Evolutionary conservation across 2,329 filamentous ascomycete species (phyloP).

Genomic region (Pseudogymnoascus sp.): DNA sequence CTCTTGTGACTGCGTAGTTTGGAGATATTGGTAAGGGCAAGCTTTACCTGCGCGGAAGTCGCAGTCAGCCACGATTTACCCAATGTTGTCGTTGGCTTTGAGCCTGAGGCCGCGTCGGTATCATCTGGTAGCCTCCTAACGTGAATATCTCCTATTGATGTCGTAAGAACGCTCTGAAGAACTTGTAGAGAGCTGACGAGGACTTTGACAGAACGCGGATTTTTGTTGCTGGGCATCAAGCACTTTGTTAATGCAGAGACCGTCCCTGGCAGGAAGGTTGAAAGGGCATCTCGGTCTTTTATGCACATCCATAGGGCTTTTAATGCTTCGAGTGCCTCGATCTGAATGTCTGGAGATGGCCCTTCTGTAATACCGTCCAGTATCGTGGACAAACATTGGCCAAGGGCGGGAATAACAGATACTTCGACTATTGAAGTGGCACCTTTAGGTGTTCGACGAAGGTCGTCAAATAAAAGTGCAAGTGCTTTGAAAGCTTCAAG

Average conservation of each 20-base stretch:
- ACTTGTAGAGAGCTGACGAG: constrained; percentile 54
- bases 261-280: constrained; percentile 80
- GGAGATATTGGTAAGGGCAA: constrained; percentile 70
- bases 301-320: constrained; percentile 54
- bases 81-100: constrained; percentile 25
- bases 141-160: constrained; percentile 50
- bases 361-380: constrained; percentile 64
- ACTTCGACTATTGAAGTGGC: constrained; percentile 44
- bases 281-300: constrained; percentile 64
- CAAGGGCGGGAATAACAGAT: constrained; percentile 66
- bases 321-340: constrained; percentile 60
- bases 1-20: constrained; percentile 66
- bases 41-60: constrained; percentile 71
- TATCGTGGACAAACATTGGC: constrained; percentile 73
- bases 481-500: constrained; percentile 65
- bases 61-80: constrained; percentile 64
- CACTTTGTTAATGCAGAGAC: constrained; percentile 69
- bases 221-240: constrained; percentile 59
- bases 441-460: constrained; percentile 42
- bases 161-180: constrained; percentile 46
- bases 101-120: constrained; percentile 14
- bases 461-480: constrained; percentile 53
- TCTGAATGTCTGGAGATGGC: constrained; percentile 58
- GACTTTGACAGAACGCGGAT: constrained; percentile 52
- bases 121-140: constrained; percentile 36